Evolutionary conservation across 345 rosid genomes (phyloP).

Genomic region (Aegle marmelos): DNA sequence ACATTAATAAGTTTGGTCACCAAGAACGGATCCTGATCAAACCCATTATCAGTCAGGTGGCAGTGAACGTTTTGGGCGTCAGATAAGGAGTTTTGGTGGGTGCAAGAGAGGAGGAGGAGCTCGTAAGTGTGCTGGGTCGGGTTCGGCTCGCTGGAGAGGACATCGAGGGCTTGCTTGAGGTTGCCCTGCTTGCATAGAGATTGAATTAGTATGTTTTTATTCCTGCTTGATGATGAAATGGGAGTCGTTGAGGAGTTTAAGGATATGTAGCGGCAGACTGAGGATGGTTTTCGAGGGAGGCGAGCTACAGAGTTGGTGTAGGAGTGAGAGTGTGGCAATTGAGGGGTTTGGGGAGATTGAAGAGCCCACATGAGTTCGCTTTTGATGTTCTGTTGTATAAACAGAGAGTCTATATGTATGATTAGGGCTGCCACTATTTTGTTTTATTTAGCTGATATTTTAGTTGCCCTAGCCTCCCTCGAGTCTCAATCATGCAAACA

Average conservation of each 20-base stretch:
- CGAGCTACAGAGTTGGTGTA: slow-evolving; percentile 13
- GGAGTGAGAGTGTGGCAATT: slow-evolving; percentile 21
- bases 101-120: slow-evolving; percentile 70
- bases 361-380: slow-evolving; percentile 52
- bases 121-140: slow-evolving; percentile 85
- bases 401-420: not conserved
- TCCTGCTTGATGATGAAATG: slow-evolving; percentile 14
- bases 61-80: slow-evolving; percentile 60
- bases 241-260: slow-evolving; percentile 32
- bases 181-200: slow-evolving; percentile 68
- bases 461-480: not conserved
- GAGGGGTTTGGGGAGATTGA: slow-evolving; percentile 38
- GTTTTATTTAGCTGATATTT: no score
- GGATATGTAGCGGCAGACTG: slow-evolving; percentile 29
- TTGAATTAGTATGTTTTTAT: slow-evolving; percentile 54
- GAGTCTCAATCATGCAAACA: no score
- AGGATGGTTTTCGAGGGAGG: slow-evolving; percentile 32
- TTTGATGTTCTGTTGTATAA: not conserved
- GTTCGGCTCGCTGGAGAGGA: slow-evolving; percentile 51
- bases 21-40: slow-evolving; percentile 86
- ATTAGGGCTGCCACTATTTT: not conserved
- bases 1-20: slow-evolving; percentile 81
- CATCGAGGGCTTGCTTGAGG: slow-evolving; percentile 68
- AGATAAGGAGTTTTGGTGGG: slow-evolving; percentile 49
- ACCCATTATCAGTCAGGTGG: slow-evolving; percentile 66